Evolutionary conservation across 1,284 basidiomycete species (phyloP), one percentile per base, ranked within the genome.

Genomic region (Megacollybia platyphylla): DNA sequence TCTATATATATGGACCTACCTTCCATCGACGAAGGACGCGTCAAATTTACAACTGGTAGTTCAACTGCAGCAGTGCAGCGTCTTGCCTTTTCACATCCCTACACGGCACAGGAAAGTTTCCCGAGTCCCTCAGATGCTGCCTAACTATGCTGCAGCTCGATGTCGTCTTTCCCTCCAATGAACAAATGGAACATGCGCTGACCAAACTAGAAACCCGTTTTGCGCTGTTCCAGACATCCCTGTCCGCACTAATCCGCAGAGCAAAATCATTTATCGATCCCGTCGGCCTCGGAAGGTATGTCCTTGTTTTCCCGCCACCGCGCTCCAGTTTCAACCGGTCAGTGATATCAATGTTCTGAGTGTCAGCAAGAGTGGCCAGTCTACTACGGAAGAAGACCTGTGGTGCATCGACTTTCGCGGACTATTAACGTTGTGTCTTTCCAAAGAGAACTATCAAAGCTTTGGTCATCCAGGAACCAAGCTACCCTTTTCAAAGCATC

Each of bases 351-450:
- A 41, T 1, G 10, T 46, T 2, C 37, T 48, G 11, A 34, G 37
- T 18, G 43, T 29, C 6, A 20, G 42, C 18, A 15, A 34, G 20
- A 24, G 5, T 24, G 20, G 20, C 20, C 20, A 24, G 20, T 24
- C 20, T 24, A 24, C 20, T 3, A 3, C 20, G 26, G 46, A 47
- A 10, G 46, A 48, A 24, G 48, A 49, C 37, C 24, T 46, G 7
- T 49, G 48, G 48, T 49, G 48, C 39, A 43, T 49, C n/a, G 45
- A 46, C 38, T 18, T 39, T n/a, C 40, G 48, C 34, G 45, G 43
- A 10, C 37, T 24, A 5, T 24, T 49, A 10, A 46, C 43, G 5
- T 36, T 49, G 9, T 46, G 45, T 8, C 45, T 49, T 5, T 44
- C 32, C 35, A 46, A 44, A 40, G 43, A 44, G 27, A 49, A 45